These are phyloP conservation scores for Blumeriella jaapii DNA, from an alignment of 2,329 filamentous ascomycete species.

Conservation along the genomic window DNA sequence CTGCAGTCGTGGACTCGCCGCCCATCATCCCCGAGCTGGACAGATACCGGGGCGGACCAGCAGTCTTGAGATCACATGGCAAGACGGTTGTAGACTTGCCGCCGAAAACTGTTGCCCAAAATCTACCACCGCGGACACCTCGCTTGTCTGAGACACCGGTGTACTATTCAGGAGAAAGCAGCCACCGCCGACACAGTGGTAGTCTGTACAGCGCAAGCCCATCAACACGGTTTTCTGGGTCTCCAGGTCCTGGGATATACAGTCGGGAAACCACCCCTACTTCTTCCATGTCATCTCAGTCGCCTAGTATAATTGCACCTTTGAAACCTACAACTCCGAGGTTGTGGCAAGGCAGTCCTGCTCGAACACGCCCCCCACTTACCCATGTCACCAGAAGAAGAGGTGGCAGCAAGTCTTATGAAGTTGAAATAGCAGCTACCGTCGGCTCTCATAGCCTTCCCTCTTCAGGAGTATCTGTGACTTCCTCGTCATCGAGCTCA, in stretches of 20 bases:
- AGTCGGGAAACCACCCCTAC: conserved; percentile 71
- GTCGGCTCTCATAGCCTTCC: conserved; percentile 47
- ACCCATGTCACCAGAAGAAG: conserved; percentile 36
- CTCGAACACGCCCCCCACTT: conserved; percentile 45
- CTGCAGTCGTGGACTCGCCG: conserved; percentile 23
- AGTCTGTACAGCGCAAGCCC: conserved; percentile 56
- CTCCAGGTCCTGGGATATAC: conserved; percentile 56
- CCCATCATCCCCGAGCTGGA: conserved; percentile 46
- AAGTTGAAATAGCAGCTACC: conserved; percentile 32
- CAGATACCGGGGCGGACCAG: conserved; percentile 41
- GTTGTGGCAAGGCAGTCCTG: conserved; percentile 42
- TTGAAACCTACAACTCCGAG: conserved; percentile 32
- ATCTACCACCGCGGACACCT: conserved; percentile 57
- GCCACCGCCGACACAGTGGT: conserved; percentile 29
- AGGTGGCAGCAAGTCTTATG: conserved; percentile 42
- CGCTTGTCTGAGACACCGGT: conserved; percentile 41
- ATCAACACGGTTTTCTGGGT: conserved; percentile 65
- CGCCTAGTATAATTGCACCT: conserved; percentile 46
- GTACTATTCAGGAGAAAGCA: conserved; percentile 30
- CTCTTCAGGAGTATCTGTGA: conserved; percentile 56
- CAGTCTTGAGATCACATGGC: conserved; percentile 27
- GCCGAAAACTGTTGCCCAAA: conserved; percentile 48
- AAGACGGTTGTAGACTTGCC: conserved; percentile 35
- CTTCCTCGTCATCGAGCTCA: conserved; percentile 62
- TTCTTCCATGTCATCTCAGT: conserved; percentile 66